A percentile compares a stretch with the other conserved stretches of the same genome.
Conservation (phyloP, 2,329 filamentous ascomycete genomes). For the Mariannaea sp. region DNA sequence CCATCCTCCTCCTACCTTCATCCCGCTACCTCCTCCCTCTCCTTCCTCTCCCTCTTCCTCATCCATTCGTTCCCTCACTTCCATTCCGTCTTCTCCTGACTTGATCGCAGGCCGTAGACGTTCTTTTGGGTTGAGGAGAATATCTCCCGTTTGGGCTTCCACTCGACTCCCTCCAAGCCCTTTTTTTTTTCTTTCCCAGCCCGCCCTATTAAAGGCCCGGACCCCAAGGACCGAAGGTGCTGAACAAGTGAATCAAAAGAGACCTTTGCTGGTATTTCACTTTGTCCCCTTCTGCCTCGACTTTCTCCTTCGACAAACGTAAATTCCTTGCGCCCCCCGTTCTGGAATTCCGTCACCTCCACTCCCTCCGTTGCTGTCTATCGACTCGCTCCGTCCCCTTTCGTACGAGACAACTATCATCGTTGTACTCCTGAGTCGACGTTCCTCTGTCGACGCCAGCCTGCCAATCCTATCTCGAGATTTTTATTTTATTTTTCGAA, state of each 20-base stretch:
- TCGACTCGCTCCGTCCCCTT: conserved; percentile 38
- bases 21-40: conserved; percentile 47
- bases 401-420: conserved; percentile 29
- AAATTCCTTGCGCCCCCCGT: conserved; percentile 51
- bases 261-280: conserved; percentile 49
- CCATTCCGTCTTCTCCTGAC: conserved; percentile 55
- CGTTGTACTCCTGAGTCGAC: conserved; percentile 8
- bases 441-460: conserved; percentile 23
- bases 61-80: conserved; percentile 60
- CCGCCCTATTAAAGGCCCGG: conserved; percentile 39
- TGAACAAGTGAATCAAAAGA: conserved; percentile 41
- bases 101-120: conserved; percentile 44
- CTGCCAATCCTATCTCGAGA: conserved; percentile 43
- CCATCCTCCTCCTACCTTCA: conserved; percentile 59
- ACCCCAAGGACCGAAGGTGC: conserved; percentile 33
- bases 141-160: conserved; percentile 33
- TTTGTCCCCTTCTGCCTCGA: conserved; percentile 34
- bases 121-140: conserved; percentile 44
- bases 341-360: conserved; percentile 46
- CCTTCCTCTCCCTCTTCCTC: conserved; percentile 47
- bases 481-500: conserved; percentile 7
- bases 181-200: conserved; percentile 29
- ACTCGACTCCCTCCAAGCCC: conserved; percentile 26
- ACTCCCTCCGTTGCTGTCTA: conserved; percentile 32
- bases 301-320: conserved; percentile 28